These are phyloP conservation scores for Rhizopogon hawkerae DNA, from an alignment of 1,284 basidiomycete species.

Conservation along the genomic window DNA sequence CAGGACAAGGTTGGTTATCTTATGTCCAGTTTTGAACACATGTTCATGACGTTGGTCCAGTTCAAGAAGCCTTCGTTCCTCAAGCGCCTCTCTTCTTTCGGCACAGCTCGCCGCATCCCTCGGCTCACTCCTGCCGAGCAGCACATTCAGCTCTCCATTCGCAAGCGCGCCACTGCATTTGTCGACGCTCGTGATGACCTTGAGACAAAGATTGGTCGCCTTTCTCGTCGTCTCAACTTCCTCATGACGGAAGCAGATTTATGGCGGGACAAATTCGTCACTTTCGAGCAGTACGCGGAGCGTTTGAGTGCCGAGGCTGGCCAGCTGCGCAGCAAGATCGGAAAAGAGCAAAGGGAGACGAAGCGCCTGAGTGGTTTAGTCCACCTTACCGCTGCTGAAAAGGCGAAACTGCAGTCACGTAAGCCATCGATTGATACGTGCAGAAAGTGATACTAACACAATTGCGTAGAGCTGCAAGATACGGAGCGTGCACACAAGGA, in stretches of 20 bases:
- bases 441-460: background rate
- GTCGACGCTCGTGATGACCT: slow-evolving; percentile 89
- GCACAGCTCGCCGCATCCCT: slow-evolving; percentile 60
- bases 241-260: slow-evolving; percentile 85
- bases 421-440: slow-evolving; percentile 26
- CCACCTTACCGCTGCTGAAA: slow-evolving; percentile 67
- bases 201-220: slow-evolving; percentile 81
- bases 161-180: slow-evolving; percentile 83
- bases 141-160: slow-evolving; percentile 76
- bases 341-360: slow-evolving; percentile 81
- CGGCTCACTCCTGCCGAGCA: slow-evolving; percentile 73
- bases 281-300: slow-evolving; percentile 88
- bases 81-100: slow-evolving; percentile 77
- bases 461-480: slow-evolving; percentile 48
- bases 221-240: slow-evolving; percentile 79
- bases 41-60: slow-evolving; percentile 32
- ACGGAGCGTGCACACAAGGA: slow-evolving; percentile 69
- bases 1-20: slow-evolving; percentile 63
- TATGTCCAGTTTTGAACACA: slow-evolving; percentile 7
- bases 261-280: slow-evolving; percentile 87
- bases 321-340: slow-evolving; percentile 74
- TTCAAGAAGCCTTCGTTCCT: slow-evolving; percentile 85
- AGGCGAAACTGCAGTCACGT: slow-evolving; percentile 67
- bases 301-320: slow-evolving; percentile 78
- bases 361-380: slow-evolving; percentile 73